These are phyloP conservation scores for Centaurea solstitialis DNA, from an alignment of 129 eudicot species.

Conservation along the genomic window DNA sequence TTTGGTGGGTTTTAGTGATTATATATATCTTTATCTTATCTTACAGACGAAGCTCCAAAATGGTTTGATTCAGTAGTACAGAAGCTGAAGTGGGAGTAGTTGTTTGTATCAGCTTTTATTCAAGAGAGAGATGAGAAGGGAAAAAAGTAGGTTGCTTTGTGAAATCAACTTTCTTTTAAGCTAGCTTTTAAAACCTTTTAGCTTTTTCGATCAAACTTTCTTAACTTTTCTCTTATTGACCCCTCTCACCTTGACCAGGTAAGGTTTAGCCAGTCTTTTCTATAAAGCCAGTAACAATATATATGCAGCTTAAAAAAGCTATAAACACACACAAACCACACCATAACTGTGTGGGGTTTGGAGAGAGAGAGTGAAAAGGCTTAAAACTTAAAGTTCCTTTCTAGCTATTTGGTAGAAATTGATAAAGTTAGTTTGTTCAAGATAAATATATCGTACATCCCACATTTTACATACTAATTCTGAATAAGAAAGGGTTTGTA, in stretches of 20 bases:
- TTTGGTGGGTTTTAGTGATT: background rate
- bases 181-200: conserved; percentile 33
- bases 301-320: background rate
- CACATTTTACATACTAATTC: background rate
- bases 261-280: conserved; percentile 58
- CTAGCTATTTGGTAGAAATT: background rate
- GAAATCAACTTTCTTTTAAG: conserved; percentile 57
- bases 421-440: background rate
- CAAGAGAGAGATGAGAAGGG: conserved; percentile 25
- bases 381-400: background rate
- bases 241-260: conserved; percentile 73
- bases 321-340: background rate
- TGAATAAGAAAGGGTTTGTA: no score
- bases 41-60: conserved; percentile 15
- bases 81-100: conserved; percentile 38
- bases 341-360: background rate
- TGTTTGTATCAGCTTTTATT: conserved; percentile 52
- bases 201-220: conserved; percentile 68
- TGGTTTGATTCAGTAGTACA: conserved; percentile 18
- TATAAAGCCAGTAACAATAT: conserved; percentile 21
- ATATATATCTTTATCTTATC: conserved; percentile 6
- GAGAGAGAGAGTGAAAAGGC: background rate
- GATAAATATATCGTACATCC: background rate
- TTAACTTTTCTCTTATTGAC: conserved; percentile 51
- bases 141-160: conserved; percentile 43